Conservation (phyloP, 2,329 filamentous ascomycete species). For the Sphaceloma murrayae region DNA sequence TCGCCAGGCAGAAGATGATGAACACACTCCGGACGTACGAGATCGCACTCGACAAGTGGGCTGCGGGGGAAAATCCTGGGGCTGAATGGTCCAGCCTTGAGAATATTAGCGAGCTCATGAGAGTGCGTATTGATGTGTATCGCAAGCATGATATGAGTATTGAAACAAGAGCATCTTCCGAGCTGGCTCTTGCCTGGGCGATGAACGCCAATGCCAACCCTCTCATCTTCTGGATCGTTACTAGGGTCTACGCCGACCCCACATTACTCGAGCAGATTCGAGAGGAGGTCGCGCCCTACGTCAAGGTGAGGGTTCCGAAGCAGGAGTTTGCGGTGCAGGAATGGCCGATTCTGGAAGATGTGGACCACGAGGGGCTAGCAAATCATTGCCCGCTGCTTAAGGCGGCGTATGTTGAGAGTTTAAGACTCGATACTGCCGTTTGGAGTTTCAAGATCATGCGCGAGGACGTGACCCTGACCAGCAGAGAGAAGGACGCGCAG, state of each 20-base stretch:
- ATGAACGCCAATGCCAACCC: constrained; percentile 45
- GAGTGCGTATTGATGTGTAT: constrained; percentile 27
- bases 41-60: constrained; percentile 26
- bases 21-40: constrained; percentile 25
- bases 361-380: constrained; percentile 29
- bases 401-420: constrained; percentile 31
- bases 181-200: constrained; percentile 47
- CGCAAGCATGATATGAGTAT: constrained; percentile 26
- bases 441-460: constrained; percentile 31
- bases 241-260: constrained; percentile 29
- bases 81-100: constrained; percentile 29
- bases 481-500: constrained; percentile 27
- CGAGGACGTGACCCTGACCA: constrained; percentile 29
- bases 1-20: constrained; percentile 27
- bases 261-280: constrained; percentile 27
- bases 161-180: constrained; percentile 28
- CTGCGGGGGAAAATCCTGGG: constrained; percentile 25
- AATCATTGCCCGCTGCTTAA: constrained; percentile 30
- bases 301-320: constrained; percentile 24
- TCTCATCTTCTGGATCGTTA: constrained; percentile 35
- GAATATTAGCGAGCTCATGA: constrained; percentile 26
- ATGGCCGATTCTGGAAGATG: constrained; percentile 24
- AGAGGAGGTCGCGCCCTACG: constrained; percentile 29
- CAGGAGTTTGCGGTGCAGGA: constrained; percentile 28
- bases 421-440: constrained; percentile 29